Base-by-base conservation (phyloP, 768 basidiomycete genomes). In the Tylopilus sp. region DNA sequence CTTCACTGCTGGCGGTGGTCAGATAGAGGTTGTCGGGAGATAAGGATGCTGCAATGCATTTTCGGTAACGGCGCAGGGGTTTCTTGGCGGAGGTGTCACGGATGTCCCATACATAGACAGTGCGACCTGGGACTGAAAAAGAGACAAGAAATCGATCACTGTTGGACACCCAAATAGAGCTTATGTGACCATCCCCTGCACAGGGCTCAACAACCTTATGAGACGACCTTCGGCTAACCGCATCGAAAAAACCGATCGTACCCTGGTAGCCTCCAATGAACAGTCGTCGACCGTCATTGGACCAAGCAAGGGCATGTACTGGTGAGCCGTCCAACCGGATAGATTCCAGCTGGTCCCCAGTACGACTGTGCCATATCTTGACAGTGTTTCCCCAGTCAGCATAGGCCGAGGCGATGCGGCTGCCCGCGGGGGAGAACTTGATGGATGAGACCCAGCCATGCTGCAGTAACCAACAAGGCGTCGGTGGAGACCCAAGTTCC, bases 361-460 rank as follows among this genome's bases (percentile, higher is more conserved):
- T 58, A 6, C 20, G 35, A 43, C 39, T 48, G 35, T 56, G 52
- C 60, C 60, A 61, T 25, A 61, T 48, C 39, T 23, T 40, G 26
- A 47, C 15, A 21, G 9, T 3, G 15, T 22, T 20, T 28, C 13
- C 26, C 47, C 47, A 39, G 10, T 28, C 17, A 15, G 18, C 22
- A 12, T 13, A 47, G 11, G 18, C n/a, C 2, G 47, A 47, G 15
- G 47, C 58, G 12, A 61, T 47, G 28, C 33, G 53, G 13, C 15
- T 40, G 12, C 58, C 60, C 3, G 28, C 15, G 1, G 59, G 58
- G 1, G 60, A 61, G 40, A 61, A 60, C 46, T 57, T 57, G 52
- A 61, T 31, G 11, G 60, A 25, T 4, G 52, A 20, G 36, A 7
- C 4, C 6, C 23, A 7, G 12, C 13, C 31, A 13, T 30, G 38